Evolutionary conservation across 2,329 filamentous ascomycete genomes (phyloP).

Genomic region (Cercospora zeina): DNA sequence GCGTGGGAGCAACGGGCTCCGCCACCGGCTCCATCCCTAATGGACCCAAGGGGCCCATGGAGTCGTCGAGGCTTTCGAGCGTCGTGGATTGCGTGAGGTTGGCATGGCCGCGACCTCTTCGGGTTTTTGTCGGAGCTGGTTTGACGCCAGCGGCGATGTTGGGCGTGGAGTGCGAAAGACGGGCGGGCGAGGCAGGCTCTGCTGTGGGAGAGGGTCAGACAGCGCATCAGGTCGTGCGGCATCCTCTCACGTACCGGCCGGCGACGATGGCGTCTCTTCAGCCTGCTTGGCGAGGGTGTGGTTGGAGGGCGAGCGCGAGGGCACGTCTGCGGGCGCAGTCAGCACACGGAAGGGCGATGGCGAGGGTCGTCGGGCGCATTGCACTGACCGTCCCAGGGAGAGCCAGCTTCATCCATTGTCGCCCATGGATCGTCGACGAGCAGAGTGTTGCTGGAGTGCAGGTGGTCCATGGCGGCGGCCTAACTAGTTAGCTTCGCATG

Average conservation of each 20-base stretch:
- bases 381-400: slow-evolving; percentile 39
- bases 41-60: slow-evolving; percentile 74
- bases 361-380: neutral
- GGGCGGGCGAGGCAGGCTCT: slow-evolving; percentile 22
- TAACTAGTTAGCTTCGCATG: neutral
- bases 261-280: slow-evolving; percentile 28
- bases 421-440: slow-evolving; percentile 27
- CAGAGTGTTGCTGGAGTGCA: slow-evolving; percentile 20
- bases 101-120: slow-evolving; percentile 62
- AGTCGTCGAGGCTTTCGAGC: slow-evolving; percentile 71
- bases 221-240: neutral
- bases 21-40: slow-evolving; percentile 54
- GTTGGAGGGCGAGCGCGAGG: slow-evolving; percentile 48
- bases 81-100: slow-evolving; percentile 75
- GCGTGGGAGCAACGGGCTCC: slow-evolving; percentile 61
- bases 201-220: slow-evolving; percentile 7
- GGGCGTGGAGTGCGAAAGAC: slow-evolving; percentile 27
- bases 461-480: neutral
- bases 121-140: slow-evolving; percentile 43
- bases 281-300: slow-evolving; percentile 46
- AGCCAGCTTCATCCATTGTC: slow-evolving; percentile 40
- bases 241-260: slow-evolving; percentile 19
- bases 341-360: neutral
- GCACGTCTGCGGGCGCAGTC: slow-evolving; percentile 46
- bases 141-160: slow-evolving; percentile 32